Percentiles rank a stretch among this genome's conserved stretches.
Evolutionary conservation across 441 rosid species (phyloP).

Genomic region (Adansonia madagascariensis): DNA sequence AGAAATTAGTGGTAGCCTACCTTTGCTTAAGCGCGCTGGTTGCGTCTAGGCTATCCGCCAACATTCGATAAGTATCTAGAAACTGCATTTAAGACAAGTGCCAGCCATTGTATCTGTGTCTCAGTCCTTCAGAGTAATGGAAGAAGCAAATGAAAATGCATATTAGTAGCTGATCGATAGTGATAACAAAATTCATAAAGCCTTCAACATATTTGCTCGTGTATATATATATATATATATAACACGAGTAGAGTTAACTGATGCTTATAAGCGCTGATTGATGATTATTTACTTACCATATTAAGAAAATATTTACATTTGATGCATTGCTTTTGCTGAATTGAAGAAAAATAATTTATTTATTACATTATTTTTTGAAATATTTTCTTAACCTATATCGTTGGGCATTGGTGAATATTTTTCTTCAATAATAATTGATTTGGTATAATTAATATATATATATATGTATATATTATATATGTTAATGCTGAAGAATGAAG

Average conservation of each 20-base stretch:
- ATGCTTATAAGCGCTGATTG: too few relatives aligned
- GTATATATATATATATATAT: background rate
- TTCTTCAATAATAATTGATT: too few relatives aligned
- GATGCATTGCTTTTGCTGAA: too few relatives aligned
- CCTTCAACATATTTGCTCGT: background rate
- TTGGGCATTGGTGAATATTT: too few relatives aligned
- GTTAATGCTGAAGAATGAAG: background rate
- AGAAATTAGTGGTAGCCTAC: background rate
- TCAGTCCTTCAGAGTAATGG: background rate
- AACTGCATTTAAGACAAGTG: background rate
- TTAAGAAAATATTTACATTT: too few relatives aligned
- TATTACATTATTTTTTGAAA: too few relatives aligned
- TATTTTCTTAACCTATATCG: too few relatives aligned
- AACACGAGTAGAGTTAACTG: too few relatives aligned
- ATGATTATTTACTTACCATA: too few relatives aligned
- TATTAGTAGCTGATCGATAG: background rate
- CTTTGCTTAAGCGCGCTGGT: background rate
- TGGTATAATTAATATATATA: too few relatives aligned
- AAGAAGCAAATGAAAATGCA: background rate
- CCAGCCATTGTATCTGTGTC: background rate
- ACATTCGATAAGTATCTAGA: background rate
- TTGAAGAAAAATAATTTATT: too few relatives aligned
- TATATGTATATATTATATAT: too few relatives aligned
- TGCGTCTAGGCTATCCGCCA: background rate
- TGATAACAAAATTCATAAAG: background rate